Evolutionary conservation across 768 basidiomycete species (phyloP).

Genomic region (Phanerodontia chrysosporium): DNA sequence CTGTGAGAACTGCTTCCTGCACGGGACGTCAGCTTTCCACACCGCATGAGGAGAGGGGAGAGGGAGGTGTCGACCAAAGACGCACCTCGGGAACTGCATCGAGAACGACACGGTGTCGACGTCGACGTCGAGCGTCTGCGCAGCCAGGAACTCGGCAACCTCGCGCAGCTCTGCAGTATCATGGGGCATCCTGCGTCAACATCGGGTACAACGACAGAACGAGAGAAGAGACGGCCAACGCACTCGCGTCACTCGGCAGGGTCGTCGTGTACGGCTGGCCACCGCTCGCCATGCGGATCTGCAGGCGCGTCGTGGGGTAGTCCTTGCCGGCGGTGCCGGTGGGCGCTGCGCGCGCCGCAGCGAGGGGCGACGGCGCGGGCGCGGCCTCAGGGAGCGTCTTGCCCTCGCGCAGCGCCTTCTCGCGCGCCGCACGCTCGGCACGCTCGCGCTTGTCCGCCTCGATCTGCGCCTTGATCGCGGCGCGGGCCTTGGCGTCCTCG

Average conservation of each 20-base stretch:
- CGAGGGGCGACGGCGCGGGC: slow-evolving; percentile 25
- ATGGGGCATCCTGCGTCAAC: slow-evolving; percentile 4
- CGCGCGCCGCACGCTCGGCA: slow-evolving; percentile 82
- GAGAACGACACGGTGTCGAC: slow-evolving; percentile 78
- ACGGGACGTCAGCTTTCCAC: neutral
- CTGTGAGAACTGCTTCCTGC: slow-evolving; percentile 72
- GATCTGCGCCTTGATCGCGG: slow-evolving; percentile 89
- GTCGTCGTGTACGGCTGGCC: slow-evolving; percentile 80
- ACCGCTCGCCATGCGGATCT: slow-evolving; percentile 82
- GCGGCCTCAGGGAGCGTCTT: slow-evolving; percentile 32
- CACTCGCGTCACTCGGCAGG: slow-evolving; percentile 73
- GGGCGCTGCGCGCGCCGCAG: slow-evolving; percentile 33
- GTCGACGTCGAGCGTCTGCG: slow-evolving; percentile 62
- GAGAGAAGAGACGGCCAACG: slow-evolving; percentile 25
- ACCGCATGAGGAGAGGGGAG: neutral
- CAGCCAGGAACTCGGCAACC: slow-evolving; percentile 85
- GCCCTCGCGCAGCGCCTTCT: slow-evolving; percentile 90
- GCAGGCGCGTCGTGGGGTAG: slow-evolving; percentile 83
- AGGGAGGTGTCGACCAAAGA: slow-evolving; percentile 14
- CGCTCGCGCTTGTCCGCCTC: slow-evolving; percentile 89
- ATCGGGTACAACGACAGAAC: no score
- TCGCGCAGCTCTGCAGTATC: slow-evolving; percentile 60
- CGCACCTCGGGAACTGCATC: slow-evolving; percentile 80
- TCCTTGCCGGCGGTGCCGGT: slow-evolving; percentile 57
- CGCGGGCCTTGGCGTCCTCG: slow-evolving; percentile 80